Percentiles rank a stretch among this genome's conserved stretches.
Evolutionary conservation across 768 basidiomycete genomes (phyloP).

Genomic region (Xerocomellus chrysenteron): DNA sequence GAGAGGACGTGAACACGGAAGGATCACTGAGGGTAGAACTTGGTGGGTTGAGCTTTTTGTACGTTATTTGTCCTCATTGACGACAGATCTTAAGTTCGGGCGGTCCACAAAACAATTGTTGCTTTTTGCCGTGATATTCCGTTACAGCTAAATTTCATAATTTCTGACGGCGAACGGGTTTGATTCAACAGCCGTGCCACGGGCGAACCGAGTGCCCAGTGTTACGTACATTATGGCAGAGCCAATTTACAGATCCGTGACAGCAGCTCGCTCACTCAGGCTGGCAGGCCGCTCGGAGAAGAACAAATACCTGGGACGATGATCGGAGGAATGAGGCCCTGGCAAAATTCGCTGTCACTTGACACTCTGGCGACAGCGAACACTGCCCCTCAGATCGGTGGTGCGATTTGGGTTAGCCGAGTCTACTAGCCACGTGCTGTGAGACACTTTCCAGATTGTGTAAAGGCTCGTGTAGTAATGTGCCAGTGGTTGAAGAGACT

Average conservation of each 20-base stretch:
- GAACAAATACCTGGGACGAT: too few species aligned
- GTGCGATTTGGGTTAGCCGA: too few species aligned
- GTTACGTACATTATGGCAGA: background rate
- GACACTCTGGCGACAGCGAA: too few species aligned
- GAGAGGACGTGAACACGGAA: slow-evolving; percentile 31
- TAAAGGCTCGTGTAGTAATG: too few species aligned
- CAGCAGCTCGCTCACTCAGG: too few species aligned
- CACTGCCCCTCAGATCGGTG: too few species aligned
- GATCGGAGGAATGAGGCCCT: too few species aligned
- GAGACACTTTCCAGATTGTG: too few species aligned
- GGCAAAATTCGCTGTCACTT: background rate
- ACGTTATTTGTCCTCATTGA: slow-evolving; percentile 36
- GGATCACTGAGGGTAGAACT: slow-evolving; percentile 19
- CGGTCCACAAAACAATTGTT: slow-evolving; percentile 12
- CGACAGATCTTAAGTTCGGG: slow-evolving; percentile 19
- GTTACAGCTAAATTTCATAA: slow-evolving; percentile 13
- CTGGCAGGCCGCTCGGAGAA: background rate
- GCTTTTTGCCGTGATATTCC: slow-evolving; percentile 16
- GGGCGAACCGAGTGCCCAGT: background rate
- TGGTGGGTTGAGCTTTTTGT: slow-evolving; percentile 23
- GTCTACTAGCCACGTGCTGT: too few species aligned
- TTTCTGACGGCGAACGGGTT: background rate
- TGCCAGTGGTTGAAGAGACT: too few species aligned
- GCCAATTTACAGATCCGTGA: too few species aligned
- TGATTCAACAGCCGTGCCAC: background rate